These are phyloP conservation scores for Globisporangium rhizosaccharum DNA, from an alignment of 352 stramenopile genomes.

Conservation along the genomic window DNA sequence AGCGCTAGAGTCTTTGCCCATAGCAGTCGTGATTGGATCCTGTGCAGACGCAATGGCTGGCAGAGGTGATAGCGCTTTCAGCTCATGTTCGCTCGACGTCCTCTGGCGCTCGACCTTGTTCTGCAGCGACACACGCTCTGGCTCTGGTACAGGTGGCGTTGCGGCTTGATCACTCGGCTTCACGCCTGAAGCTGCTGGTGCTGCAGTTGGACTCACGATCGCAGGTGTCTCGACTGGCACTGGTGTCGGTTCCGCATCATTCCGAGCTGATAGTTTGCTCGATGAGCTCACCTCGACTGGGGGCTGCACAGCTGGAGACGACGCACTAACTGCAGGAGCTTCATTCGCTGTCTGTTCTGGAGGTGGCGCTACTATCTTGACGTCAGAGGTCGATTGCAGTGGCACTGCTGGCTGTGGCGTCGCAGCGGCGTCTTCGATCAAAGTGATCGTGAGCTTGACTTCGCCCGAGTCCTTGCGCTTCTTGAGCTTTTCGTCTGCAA, in stretches of 20 bases:
- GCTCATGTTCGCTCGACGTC: neutral
- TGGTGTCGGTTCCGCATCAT: neutral
- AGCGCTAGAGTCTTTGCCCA: neutral
- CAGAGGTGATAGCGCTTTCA: neutral
- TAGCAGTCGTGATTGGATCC: neutral
- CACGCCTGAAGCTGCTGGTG: neutral
- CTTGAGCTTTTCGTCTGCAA: conserved; percentile 39
- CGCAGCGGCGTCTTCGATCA: conserved; percentile 18
- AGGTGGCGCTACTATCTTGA: neutral
- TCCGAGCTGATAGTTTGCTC: neutral
- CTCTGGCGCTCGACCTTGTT: neutral
- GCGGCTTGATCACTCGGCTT: neutral
- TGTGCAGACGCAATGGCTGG: neutral
- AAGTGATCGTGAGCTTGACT: conserved; percentile 35
- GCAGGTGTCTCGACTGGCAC: neutral
- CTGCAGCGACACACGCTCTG: neutral
- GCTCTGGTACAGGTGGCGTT: neutral
- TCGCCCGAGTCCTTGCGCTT: conserved; percentile 28
- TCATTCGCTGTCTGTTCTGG: neutral
- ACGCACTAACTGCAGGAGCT: no score
- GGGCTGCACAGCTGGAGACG: neutral
- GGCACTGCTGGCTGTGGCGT: neutral
- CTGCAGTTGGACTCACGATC: neutral
- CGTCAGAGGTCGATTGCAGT: neutral
- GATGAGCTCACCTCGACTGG: neutral